Evolutionary conservation across 257 asterid species (phyloP), one percentile per base, ranked within the genome.

Genomic region (Solanum dulcamara): DNA sequence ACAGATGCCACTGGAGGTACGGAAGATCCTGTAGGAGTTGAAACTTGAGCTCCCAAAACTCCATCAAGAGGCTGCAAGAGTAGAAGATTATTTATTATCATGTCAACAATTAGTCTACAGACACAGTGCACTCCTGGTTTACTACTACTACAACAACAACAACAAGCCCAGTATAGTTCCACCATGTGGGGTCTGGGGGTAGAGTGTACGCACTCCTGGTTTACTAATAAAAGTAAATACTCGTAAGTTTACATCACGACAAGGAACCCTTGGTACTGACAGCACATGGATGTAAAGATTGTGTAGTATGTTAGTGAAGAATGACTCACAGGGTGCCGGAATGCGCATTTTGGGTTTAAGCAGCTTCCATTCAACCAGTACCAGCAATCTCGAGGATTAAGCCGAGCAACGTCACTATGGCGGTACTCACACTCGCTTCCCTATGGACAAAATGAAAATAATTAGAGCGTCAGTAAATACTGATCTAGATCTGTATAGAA

Each of bases 351-450:
- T 9, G 95, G 93, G 84, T 93, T 95, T 87, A 95, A 91, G 94
- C 99, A 95, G 89, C 90, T 95, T 84, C 97, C 93, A n/a, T 93
- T 84, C 71, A 93, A 77, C 99, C 99, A 95, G 91, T 60, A 95
- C 86, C 86, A 94, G 91, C 99, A 95, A 91, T 94, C 99, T 87
- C 97, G 91, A 32, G 99, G 98, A 84, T 95, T 95, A 68, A 95
- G 86, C 87, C 99, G 89, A 10, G 99, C 98, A 81, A 66, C 10
- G 46, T 95, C 99, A 89, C 99, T 95, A 83, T 95, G 99, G 28
- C 98, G 97, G 87, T 91, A 95, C 87, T 95, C 99, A 26, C 99
- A 95, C 67, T 95, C 97, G 80, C 88, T 91, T 83, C 99, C 99
- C 99, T 94, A 90, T 32, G 38, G 38, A 86, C 64, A 57, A 38